Evolutionary conservation across 306 rosid species (phyloP), one percentile per base, ranked within the genome.

Genomic region (Glycyrrhiza uralensis): DNA sequence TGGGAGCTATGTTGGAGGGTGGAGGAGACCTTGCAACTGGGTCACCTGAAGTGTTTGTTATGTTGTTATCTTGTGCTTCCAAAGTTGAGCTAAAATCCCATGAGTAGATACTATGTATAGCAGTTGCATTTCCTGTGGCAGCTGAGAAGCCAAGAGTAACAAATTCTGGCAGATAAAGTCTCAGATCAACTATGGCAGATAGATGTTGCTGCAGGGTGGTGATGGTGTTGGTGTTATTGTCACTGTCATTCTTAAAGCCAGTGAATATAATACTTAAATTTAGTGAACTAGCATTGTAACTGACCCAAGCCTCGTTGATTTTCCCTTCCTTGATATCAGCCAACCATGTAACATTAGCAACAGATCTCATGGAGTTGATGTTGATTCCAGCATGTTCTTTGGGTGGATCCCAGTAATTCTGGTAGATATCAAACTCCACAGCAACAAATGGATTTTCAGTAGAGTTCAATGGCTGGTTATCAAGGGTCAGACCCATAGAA

Each of bases 401-500:
- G 0, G 45, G 44, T 13, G 82, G 85, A 67, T 88, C 93, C 64
- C 56, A 83, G 0, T 0, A 0, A 11, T 76, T 69, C 0, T 0
- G 3, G 9, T 1, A 79, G 60, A 79, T 85, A 57, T 87, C 92
- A 45, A 85, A 87, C 57, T 87, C 91, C 20, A 84, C 78, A 0
- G 84, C 91, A 26, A 84, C 82, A 71, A 87, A 87, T 6, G 71
- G 73, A 65, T 60, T 24, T 0, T 41, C 46, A 1, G 63, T 60
- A 22, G 85, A 35, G 24, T 76, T 69, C 2, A 10, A 0, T 2
- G 3, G 0, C 12, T 47, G 47, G 6, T 22, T 5, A 44, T 74
- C 64, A 17, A 1, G 19, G 26, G 73, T 19, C 0, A 83, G 81
- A 17, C 87, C 86, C 74, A 83, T 6, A 3, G 69, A 18, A 4